phyloP scores from a whole-genome alignment of 768 basidiomycete genomes.

The Pulveroboletus sp. region DNA sequence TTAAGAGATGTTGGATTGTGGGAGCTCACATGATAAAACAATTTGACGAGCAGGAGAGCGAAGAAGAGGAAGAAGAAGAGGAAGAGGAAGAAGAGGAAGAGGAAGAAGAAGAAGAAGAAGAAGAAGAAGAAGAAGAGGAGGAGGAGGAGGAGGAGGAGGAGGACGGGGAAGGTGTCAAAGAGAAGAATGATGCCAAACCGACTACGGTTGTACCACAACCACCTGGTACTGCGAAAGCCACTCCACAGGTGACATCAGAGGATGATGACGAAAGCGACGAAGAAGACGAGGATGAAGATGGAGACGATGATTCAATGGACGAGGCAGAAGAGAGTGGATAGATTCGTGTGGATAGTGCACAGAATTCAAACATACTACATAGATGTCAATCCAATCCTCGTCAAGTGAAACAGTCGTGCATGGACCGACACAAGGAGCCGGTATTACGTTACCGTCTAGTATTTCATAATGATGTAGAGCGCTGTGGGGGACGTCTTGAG shows the following conservation, averaged over 20 bases:
- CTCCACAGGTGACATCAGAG: not conserved
- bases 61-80: constrained; percentile 37
- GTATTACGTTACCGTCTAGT: constrained; percentile 30
- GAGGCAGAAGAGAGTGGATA: constrained; percentile 16
- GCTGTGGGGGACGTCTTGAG: constrained; percentile 39
- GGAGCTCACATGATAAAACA: constrained; percentile 75
- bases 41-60: constrained; percentile 73
- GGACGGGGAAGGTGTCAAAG: no score
- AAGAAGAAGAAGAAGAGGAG: constrained; percentile 52
- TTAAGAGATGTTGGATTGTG: constrained; percentile 65
- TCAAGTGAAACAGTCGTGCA: not conserved
- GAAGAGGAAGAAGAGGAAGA: constrained; percentile 21
- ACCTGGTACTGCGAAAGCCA: not conserved
- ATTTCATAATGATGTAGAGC: constrained; percentile 78
- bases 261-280: constrained; percentile 7
- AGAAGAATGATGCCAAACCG: not conserved
- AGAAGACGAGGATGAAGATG: constrained; percentile 1
- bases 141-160: constrained; percentile 50
- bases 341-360: constrained; percentile 6
- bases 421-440: not conserved
- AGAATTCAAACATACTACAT: constrained; percentile 3
- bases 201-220: not conserved
- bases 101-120: constrained; percentile 41
- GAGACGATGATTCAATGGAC: constrained; percentile 4
- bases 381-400: not conserved